phyloP scores from a whole-genome alignment of 2,329 filamentous ascomycete genomes.

The Colletotrichum falcatum region DNA sequence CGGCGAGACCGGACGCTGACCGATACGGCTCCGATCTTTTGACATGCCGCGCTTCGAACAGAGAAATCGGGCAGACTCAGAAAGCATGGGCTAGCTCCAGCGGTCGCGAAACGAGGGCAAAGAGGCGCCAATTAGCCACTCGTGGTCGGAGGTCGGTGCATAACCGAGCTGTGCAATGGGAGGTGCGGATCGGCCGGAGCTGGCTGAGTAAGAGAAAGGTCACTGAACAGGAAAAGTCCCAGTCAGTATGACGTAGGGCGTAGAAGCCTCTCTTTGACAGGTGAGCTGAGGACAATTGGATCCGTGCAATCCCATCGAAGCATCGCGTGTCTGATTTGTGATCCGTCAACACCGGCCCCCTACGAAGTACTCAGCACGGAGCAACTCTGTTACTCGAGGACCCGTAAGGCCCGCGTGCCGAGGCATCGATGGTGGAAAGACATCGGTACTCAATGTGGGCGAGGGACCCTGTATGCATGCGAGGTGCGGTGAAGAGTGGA shows the following conservation, averaged over 20 bases:
- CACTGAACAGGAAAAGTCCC: slow-evolving; percentile 18
- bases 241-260: slow-evolving; percentile 35
- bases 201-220: slow-evolving; percentile 33
- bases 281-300: slow-evolving; percentile 25
- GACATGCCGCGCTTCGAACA: slow-evolving; percentile 10
- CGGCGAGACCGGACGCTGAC: slow-evolving; percentile 37
- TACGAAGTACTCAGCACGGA: slow-evolving; percentile 23
- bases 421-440: slow-evolving; percentile 4
- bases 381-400: slow-evolving; percentile 19
- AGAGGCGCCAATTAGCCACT: slow-evolving; percentile 31
- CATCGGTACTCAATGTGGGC: neutral
- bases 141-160: slow-evolving; percentile 25
- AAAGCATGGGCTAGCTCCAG: slow-evolving; percentile 32
- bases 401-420: slow-evolving; percentile 20
- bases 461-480: slow-evolving; percentile 38
- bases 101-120: slow-evolving; percentile 28
- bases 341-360: slow-evolving; percentile 11
- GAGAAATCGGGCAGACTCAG: slow-evolving; percentile 24
- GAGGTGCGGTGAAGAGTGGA: slow-evolving; percentile 38
- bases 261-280: slow-evolving; percentile 21
- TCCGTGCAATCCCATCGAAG: slow-evolving; percentile 32
- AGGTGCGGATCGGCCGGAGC: slow-evolving; percentile 39
- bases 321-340: slow-evolving; percentile 15
- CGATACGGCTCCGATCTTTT: slow-evolving; percentile 38
- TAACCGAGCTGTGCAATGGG: slow-evolving; percentile 10